Conservation (phyloP, 2,329 filamentous ascomycete genomes). For the Plectosphaerella sp. region DNA sequence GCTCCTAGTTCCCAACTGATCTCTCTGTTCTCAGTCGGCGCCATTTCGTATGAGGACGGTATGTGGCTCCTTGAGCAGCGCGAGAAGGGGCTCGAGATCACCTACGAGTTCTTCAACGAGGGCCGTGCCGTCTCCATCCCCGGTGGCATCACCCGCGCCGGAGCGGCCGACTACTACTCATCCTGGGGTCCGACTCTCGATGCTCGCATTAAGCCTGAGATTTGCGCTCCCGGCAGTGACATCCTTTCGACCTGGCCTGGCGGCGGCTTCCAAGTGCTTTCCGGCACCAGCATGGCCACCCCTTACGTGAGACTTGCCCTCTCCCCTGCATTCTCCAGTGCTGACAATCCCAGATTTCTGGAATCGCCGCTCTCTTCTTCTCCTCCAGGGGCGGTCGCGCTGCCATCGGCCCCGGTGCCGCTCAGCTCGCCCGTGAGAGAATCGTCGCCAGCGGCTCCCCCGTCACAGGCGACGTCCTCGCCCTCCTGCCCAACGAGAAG, state of each 20-base stretch:
- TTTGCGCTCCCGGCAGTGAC: slow-evolving; percentile 47
- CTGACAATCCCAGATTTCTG: slow-evolving; percentile 22
- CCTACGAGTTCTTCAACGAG: background rate
- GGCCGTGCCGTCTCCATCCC: background rate
- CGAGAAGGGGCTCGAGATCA: background rate
- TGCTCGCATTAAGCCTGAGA: slow-evolving; percentile 49
- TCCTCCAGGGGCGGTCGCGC: slow-evolving; percentile 13
- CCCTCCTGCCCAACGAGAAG: background rate
- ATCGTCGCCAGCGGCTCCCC: background rate
- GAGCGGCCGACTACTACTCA: slow-evolving; percentile 36
- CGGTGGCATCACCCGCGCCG: slow-evolving; percentile 19
- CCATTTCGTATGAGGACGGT: slow-evolving; percentile 3
- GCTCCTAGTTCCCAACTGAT: too few species aligned
- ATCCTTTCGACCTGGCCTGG: slow-evolving; percentile 3
- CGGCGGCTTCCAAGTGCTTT: slow-evolving; percentile 9
- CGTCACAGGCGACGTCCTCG: background rate
- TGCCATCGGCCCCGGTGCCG: background rate
- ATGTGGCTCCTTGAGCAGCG: slow-evolving; percentile 3
- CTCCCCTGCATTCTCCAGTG: too few species aligned
- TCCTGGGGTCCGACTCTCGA: slow-evolving; percentile 60
- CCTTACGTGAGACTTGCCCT: slow-evolving; percentile 2
- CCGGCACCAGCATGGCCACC: slow-evolving; percentile 13
- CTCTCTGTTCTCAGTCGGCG: background rate
- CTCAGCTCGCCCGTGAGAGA: slow-evolving; percentile 2
- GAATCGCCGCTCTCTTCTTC: slow-evolving; percentile 23